These are phyloP conservation scores for Penicillium sclerotigenum DNA, from an alignment of 2,329 filamentous ascomycete species.

Conservation along the genomic window DNA sequence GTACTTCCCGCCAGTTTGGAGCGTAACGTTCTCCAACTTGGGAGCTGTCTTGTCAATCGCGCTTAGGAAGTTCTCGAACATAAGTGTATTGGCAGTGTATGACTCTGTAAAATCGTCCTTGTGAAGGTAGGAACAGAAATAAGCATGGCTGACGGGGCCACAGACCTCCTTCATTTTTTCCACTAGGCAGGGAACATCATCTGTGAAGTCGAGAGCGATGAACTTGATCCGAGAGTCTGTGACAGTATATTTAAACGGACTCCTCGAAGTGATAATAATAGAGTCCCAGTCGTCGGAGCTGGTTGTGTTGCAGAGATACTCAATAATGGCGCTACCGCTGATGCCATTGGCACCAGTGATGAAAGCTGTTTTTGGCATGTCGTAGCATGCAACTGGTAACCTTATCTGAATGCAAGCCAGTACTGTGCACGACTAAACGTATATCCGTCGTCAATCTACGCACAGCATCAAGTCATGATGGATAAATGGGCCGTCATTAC, in stretches of 20 bases:
- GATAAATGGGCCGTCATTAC: no score
- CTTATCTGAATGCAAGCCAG: no score
- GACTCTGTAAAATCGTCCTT: constrained; percentile 23
- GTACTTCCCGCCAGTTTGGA: constrained; percentile 20
- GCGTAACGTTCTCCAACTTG: not conserved
- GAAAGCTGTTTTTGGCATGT: constrained; percentile 24
- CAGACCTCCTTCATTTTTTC: constrained; percentile 15
- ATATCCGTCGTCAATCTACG: no score
- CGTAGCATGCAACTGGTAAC: not conserved
- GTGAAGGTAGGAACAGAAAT: constrained; percentile 28
- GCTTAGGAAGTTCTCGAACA: constrained; percentile 3
- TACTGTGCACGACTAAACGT: no score
- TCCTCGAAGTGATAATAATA: constrained; percentile 25
- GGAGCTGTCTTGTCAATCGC: constrained; percentile 4
- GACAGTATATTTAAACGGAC: constrained; percentile 11
- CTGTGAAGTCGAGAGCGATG: constrained; percentile 26
- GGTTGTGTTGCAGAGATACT: constrained; percentile 23
- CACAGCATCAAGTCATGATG: no score
- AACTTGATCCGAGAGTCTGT: constrained; percentile 26
- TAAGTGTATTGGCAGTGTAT: constrained; percentile 16
- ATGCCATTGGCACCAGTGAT: constrained; percentile 31
- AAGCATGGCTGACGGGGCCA: constrained; percentile 27
- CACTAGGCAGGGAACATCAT: constrained; percentile 5
- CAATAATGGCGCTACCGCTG: constrained; percentile 29
- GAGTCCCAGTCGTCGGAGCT: constrained; percentile 7